phyloP scores from a whole-genome alignment of 1,139 yeast genomes.

The Kodamaea derodonti region DNA sequence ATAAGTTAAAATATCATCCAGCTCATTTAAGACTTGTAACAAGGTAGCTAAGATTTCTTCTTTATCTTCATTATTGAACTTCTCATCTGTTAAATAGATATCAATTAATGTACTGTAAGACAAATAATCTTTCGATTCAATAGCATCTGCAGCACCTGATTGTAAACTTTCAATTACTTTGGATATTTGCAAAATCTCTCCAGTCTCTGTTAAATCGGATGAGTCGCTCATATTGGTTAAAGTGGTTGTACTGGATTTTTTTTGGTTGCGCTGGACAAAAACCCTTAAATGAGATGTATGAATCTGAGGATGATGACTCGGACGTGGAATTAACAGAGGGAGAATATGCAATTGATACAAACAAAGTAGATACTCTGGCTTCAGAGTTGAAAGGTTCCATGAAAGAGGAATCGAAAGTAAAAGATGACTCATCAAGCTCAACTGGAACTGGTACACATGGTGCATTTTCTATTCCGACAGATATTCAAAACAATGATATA shows the following conservation, averaged over 20 bases:
- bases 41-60: slow-evolving; percentile 23
- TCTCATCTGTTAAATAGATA: slow-evolving; percentile 44
- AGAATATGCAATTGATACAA: background rate
- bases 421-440: too few relatives aligned
- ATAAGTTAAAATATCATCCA: slow-evolving; percentile 46
- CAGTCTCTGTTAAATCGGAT: slow-evolving; percentile 2
- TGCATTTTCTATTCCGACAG: too few relatives aligned
- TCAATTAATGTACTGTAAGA: slow-evolving; percentile 74
- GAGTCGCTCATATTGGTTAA: slow-evolving; percentile 5
- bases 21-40: slow-evolving; percentile 34
- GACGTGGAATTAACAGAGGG: slow-evolving; percentile 2
- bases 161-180: slow-evolving; percentile 26
- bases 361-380: too few relatives aligned
- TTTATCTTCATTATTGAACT: slow-evolving; percentile 48
- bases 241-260: too few relatives aligned
- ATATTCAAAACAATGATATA: too few relatives aligned
- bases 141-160: slow-evolving; percentile 35
- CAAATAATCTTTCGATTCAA: slow-evolving; percentile 53
- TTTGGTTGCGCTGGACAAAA: slow-evolving; percentile 1
- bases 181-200: slow-evolving; percentile 14
- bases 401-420: too few relatives aligned
- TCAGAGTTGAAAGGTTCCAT: too few relatives aligned
- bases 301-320: slow-evolving; percentile 7
- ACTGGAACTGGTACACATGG: too few relatives aligned
- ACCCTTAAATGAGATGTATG: too few relatives aligned